These are phyloP conservation scores for Leptodontidium sp. DNA, from an alignment of 2,329 filamentous ascomycete species.

Conservation along the genomic window DNA sequence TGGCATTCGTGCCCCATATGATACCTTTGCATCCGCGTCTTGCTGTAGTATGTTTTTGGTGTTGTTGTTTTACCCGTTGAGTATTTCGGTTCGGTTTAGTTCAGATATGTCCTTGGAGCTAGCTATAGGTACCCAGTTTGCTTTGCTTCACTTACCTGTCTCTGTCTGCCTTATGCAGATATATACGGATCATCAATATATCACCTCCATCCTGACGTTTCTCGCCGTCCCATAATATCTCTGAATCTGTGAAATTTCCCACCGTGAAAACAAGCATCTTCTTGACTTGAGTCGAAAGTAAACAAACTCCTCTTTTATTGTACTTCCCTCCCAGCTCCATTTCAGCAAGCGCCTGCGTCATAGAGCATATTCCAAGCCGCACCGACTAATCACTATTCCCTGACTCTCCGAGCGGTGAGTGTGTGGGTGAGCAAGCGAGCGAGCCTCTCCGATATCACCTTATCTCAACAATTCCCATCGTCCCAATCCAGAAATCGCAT, in stretches of 20 bases:
- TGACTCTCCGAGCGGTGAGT: not conserved
- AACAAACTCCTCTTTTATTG: too few relatives aligned
- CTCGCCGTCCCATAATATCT: not conserved
- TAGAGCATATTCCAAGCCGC: too few relatives aligned
- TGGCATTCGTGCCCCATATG: conserved; percentile 30
- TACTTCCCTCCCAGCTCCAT: too few relatives aligned
- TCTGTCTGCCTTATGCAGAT: conserved; percentile 14
- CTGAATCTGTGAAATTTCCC: not conserved
- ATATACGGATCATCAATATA: conserved; percentile 5
- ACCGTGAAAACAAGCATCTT: not conserved
- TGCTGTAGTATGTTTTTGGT: conserved; percentile 2
- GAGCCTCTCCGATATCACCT: not conserved
- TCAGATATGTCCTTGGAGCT: not conserved
- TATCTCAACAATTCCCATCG: not conserved
- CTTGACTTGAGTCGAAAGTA: not conserved
- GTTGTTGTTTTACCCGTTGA: not conserved
- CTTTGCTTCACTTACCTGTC: conserved; percentile 2
- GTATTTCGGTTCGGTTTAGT: not conserved
- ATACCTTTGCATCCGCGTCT: conserved; percentile 28
- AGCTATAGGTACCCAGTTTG: conserved; percentile 9
- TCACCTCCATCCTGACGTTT: not conserved
- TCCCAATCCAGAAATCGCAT: not conserved
- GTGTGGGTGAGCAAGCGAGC: not conserved
- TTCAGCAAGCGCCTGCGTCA: too few relatives aligned
- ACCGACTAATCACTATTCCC: too few relatives aligned